A percentile compares a stretch with the other conserved stretches of the same genome.
Conservation (phyloP, 805 yeast species). For the Tetrapisispora fleetii region DNA sequence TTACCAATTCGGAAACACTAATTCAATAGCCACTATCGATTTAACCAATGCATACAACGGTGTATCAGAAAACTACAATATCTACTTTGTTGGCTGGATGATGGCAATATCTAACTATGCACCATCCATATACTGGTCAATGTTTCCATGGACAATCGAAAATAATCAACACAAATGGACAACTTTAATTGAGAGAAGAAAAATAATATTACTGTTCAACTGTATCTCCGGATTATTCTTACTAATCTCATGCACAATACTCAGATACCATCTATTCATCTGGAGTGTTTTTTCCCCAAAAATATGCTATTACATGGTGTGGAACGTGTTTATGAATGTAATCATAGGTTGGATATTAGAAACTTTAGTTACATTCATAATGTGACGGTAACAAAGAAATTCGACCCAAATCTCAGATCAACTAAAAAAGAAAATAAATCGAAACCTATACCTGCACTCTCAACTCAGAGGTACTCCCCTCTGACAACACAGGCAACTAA, state of each 20-base stretch:
- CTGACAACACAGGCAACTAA: no score
- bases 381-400: background rate
- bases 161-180: conserved; percentile 7
- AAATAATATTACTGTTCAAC: conserved; percentile 41
- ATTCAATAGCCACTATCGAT: conserved; percentile 85
- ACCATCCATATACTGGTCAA: conserved; percentile 75
- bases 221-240: conserved; percentile 49
- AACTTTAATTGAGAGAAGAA: conserved; percentile 10
- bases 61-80: conserved; percentile 49
- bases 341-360: conserved; percentile 32
- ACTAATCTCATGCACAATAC: conserved; percentile 56
- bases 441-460: no score
- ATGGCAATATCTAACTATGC: conserved; percentile 81
- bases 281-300: conserved; percentile 99
- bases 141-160: conserved; percentile 27
- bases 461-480: no score
- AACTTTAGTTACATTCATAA: background rate
- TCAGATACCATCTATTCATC: conserved; percentile 80
- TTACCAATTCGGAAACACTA: conserved; percentile 83
- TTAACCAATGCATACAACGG: conserved; percentile 91
- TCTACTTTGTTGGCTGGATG: conserved; percentile 61
- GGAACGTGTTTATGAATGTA: conserved; percentile 49
- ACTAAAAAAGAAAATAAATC: background rate
- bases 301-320: conserved; percentile 64
- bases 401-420: no score